phyloP scores from a whole-genome alignment of 2,329 filamentous ascomycete species.

The Cladophialophora bantiana region DNA sequence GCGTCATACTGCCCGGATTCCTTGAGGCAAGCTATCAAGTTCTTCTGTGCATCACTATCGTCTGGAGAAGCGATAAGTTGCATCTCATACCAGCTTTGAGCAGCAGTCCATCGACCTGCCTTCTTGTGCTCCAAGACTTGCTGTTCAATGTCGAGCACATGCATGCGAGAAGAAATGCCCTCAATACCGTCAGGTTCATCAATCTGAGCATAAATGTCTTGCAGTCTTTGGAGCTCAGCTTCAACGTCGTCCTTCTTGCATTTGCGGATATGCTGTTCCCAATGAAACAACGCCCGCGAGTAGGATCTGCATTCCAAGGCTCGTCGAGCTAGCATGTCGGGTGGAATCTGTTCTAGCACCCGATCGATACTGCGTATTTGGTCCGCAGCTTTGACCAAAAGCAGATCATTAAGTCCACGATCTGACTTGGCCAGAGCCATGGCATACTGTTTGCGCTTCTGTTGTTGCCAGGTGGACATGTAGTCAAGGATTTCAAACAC shows the following conservation, averaged over 20 bases:
- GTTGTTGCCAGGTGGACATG: conserved; percentile 85
- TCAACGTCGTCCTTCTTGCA: conserved; percentile 58
- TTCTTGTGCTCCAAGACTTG: conserved; percentile 93
- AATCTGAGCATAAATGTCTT: conserved; percentile 95
- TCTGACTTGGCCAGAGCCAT: conserved; percentile 28
- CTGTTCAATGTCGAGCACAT: conserved; percentile 87
- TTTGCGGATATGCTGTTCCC: conserved; percentile 83
- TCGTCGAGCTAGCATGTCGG: conserved; percentile 76
- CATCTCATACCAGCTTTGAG: conserved; percentile 97
- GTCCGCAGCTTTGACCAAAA: conserved; percentile 37
- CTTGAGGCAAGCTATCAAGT: conserved; percentile 85
- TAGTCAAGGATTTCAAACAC: conserved; percentile 93
- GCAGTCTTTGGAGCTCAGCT: conserved; percentile 75
- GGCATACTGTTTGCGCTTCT: conserved; percentile 65
- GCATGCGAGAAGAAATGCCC: conserved; percentile 86
- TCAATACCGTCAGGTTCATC: conserved; percentile 97
- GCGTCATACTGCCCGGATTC: conserved; percentile 96
- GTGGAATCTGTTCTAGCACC: conserved; percentile 72
- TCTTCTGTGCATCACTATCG: conserved; percentile 78
- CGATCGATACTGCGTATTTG: conserved; percentile 72
- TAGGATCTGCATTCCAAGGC: conserved; percentile 95
- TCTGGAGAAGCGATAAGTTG: conserved; percentile 80
- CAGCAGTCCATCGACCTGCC: conserved; percentile 89
- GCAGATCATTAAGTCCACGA: conserved; percentile 31
- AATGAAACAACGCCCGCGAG: conserved; percentile 88